Evolutionary conservation across 208 protist species (phyloP), one percentile per base, ranked within the genome.

Genomic region (Crithidia mellificae): DNA sequence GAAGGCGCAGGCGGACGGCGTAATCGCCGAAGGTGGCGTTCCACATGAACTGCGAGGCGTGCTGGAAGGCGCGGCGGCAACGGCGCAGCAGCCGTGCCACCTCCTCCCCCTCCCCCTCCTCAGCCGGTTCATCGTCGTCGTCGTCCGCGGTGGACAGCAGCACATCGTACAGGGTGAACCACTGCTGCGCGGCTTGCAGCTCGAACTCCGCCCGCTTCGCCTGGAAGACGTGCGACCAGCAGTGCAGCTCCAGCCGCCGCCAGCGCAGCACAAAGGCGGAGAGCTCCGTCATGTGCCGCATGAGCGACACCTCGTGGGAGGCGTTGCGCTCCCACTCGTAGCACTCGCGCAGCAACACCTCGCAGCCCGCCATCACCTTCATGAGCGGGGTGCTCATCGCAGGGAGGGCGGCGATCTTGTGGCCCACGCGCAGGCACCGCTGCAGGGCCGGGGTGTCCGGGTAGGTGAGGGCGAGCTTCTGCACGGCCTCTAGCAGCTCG

Each of bases 281-380:
- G 3, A 98, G 77, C 54, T 87, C 69, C 34, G 85, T 90, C 67
- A 98, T 94, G 78, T 98, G 85, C 8, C 50, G 41, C 32, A 92
- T 80, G 20, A 99, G 70, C 5, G 96, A 98, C 6, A 98, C 88
- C 34, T 81, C 81, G 39, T 91, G 90, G 5, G 85, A 83, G 0
- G 97, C 95, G 80, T 97, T 97, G 63, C 92, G 79, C 71, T 99
- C 97, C 98, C 98, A 99, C 64, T 99, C 96, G 67, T 98, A 91
- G 67, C 89, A 92, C 64, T 98, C 91, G 20, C 85, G 72, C 41
- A 99, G 70, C 14, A 99, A 76, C 44, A 99, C 66, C 87, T 99
- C 98, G 29, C 97, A 88, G 25, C 97, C 98, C 0, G 87, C 65
- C 80, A 99, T 85, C 30, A 98, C 72, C 70, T 97, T 94, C 81